Base-by-base conservation (phyloP, 2,329 filamentous ascomycete genomes). In the Diaporthe sp. region DNA sequence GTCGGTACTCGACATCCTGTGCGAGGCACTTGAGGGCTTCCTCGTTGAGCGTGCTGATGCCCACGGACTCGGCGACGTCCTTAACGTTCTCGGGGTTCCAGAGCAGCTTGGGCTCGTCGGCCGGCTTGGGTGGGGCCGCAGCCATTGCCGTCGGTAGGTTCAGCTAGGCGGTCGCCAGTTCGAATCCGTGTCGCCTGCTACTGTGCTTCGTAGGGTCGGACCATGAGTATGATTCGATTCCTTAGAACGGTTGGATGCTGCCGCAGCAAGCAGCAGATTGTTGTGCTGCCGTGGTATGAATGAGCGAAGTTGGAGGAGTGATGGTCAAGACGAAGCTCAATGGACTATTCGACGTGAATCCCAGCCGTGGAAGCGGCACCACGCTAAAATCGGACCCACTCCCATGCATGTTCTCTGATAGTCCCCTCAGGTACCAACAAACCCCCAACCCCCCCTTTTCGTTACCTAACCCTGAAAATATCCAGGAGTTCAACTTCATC, bases 31-130 rank as follows among this genome's bases (percentile, higher is more conserved):
- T 94, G 61, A 96, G 92, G 31, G 97, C 94, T 77, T 98, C 96
- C 76, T 98, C 95, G 82, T 91, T 92, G 59, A 98, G 89, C 73
- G 91, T 90, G 79, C 91, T 88, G 80, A 99, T 96, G 75, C 97
- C 97, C 65, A 98, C 94, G 1, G 97, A 98, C 84, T 99, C 97
- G 79, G 97, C 96, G 77, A 98, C 96, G 83, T 99, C 97, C 80
- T 93, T 93, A 80, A 99, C 94, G 80, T 98, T 98, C 81, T 99
- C 97, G 25, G 94, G 92, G 82, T 98, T 98, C 97, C 97, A 98
- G 79, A 98, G 92, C 37, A 93, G 87, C 81, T 88, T 88, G n/a
- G 86, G 84, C 58, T 85, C 85, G 22, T 82, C 82, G 53, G 61
- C 70, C 59, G 67, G 74, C 71, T 74, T 74, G 25, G 74, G 71